Evolutionary conservation across 2,329 filamentous ascomycete genomes (phyloP).

Genomic region (Fusarium sp.): DNA sequence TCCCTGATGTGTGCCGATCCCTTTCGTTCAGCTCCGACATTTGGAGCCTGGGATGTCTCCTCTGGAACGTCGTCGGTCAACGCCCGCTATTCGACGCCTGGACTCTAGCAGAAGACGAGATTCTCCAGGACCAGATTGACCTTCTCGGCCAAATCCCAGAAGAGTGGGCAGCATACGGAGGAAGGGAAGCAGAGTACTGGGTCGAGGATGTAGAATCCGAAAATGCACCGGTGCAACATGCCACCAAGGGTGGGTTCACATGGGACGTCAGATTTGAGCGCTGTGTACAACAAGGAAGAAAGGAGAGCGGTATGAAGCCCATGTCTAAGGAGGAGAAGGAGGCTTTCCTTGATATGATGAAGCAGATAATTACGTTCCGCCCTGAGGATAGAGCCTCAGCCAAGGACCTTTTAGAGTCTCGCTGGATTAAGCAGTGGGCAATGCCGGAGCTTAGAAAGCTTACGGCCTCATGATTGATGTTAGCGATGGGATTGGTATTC

Average conservation of each 20-base stretch:
- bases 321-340: conserved; percentile 37
- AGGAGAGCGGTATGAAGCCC: conserved; percentile 33
- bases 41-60: conserved; percentile 44
- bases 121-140: conserved; percentile 39
- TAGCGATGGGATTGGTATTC: conserved; percentile 16
- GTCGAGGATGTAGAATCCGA: conserved; percentile 28
- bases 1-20: conserved; percentile 36
- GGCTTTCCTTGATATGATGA: conserved; percentile 44
- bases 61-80: conserved; percentile 43
- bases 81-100: conserved; percentile 44
- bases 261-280: conserved; percentile 40
- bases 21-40: conserved; percentile 42
- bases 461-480: conserved; percentile 16
- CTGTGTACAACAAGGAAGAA: conserved; percentile 36
- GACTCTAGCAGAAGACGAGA: conserved; percentile 37
- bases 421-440: conserved; percentile 43
- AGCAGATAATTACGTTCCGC: conserved; percentile 36
- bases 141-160: conserved; percentile 41
- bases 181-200: conserved; percentile 34
- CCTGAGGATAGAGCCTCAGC: conserved; percentile 34
- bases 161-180: conserved; percentile 38
- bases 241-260: conserved; percentile 4
- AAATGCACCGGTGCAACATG: conserved; percentile 2
- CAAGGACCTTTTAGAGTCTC: conserved; percentile 32
- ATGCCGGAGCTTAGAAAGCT: conserved; percentile 37